A percentile compares a stretch with the other conserved stretches of the same genome.
These are phyloP conservation scores for Metarhizium brunneum DNA, from an alignment of 2,329 filamentous ascomycete genomes.

Conservation along the genomic window DNA sequence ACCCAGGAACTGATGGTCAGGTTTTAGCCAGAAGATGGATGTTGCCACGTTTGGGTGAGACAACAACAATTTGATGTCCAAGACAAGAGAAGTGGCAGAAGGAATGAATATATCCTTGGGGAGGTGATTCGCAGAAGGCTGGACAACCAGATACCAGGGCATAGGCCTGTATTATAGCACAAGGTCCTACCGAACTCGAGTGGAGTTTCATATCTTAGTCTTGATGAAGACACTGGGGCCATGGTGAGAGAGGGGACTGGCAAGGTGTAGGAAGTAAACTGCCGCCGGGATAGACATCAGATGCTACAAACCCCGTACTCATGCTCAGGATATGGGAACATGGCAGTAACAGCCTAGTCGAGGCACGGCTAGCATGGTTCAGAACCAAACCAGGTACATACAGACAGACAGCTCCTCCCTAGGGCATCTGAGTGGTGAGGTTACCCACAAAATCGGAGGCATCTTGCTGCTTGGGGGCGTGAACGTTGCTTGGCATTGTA, in stretches of 20 bases:
- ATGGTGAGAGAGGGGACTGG: conserved; percentile 1
- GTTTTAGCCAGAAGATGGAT: too few relatives aligned
- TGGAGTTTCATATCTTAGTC: conserved; percentile 6
- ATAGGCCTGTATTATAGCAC: conserved; percentile 4
- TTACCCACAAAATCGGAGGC: neutral
- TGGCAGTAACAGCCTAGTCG: neutral
- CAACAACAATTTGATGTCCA: neutral
- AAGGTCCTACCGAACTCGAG: conserved; percentile 1
- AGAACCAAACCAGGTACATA: conserved; percentile 1
- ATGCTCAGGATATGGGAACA: conserved; percentile 4
- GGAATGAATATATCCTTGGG: neutral
- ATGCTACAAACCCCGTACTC: conserved; percentile 4
- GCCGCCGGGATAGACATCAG: conserved; percentile 5
- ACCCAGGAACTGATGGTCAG: too few relatives aligned
- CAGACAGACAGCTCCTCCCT: neutral
- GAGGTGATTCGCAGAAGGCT: neutral
- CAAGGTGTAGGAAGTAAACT: conserved; percentile 7
- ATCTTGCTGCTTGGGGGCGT: neutral
- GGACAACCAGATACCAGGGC: neutral
- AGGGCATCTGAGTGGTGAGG: neutral
- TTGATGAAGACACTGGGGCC: conserved; percentile 5
- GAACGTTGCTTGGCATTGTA: neutral
- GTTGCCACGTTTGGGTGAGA: too few relatives aligned
- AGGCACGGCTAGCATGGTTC: conserved; percentile 5
- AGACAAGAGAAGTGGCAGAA: neutral